phyloP scores from a whole-genome alignment of 140 eudicot species.

The Cichorium intybus region DNA sequence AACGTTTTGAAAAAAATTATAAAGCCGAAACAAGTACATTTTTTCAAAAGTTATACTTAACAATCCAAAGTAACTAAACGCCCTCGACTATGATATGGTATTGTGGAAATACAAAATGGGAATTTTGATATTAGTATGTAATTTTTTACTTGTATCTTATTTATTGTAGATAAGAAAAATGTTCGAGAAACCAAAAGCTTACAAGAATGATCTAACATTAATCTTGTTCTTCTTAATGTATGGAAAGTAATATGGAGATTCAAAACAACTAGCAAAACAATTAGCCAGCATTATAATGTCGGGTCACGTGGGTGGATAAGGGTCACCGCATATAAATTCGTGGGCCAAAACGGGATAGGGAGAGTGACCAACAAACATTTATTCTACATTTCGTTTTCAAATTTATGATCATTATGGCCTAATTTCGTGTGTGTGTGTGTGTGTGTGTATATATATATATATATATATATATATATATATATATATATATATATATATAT shows the following conservation, averaged over 20 bases:
- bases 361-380: background rate
- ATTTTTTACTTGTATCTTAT: background rate
- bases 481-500: too few species aligned
- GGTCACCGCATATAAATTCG: too few species aligned
- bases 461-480: too few species aligned
- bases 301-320: too few species aligned
- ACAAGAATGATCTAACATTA: constrained; percentile 45
- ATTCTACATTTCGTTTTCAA: too few species aligned
- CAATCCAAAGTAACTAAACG: constrained; percentile 39
- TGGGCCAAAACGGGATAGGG: background rate
- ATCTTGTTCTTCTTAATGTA: constrained; percentile 48
- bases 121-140: background rate
- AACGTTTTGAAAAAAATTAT: too few species aligned
- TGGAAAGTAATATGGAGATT: background rate
- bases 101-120: background rate
- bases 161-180: constrained; percentile 32
- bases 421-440: too few species aligned
- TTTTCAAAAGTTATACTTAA: constrained; percentile 26
- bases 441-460: too few species aligned
- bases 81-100: constrained; percentile 52
- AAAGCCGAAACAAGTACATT: too few species aligned
- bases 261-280: background rate
- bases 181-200: constrained; percentile 24
- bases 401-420: too few species aligned
- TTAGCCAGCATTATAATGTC: too few species aligned